Percentiles rank a stretch among this genome's conserved stretches.
Evolutionary conservation across 805 yeast species (phyloP).

Genomic region (Myxozyma lipomycoides): DNA sequence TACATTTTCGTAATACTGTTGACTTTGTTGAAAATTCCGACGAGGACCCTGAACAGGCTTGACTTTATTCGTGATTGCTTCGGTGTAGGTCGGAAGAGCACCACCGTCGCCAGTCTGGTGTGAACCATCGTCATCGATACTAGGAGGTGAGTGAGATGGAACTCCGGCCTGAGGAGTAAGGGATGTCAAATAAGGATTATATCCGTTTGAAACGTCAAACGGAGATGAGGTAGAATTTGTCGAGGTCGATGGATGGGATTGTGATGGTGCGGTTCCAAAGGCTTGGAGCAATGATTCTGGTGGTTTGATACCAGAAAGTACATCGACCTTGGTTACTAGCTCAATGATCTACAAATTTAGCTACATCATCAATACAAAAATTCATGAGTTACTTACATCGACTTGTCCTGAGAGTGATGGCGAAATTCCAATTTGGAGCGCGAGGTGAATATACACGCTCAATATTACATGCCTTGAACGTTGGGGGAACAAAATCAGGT

Average conservation of each 20-base stretch:
- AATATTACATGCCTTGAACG: constrained; percentile 56
- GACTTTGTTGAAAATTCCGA: constrained; percentile 11
- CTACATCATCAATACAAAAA: too few species aligned
- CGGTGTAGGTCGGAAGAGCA: constrained; percentile 23
- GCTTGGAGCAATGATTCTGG: constrained; percentile 19
- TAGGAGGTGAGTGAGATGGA: not conserved
- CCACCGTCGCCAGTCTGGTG: too few species aligned
- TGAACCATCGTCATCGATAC: not conserved
- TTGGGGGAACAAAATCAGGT: constrained; percentile 51
- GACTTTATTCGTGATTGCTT: constrained; percentile 12
- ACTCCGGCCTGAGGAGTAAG: too few species aligned
- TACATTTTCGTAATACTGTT: constrained; percentile 16
- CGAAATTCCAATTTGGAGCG: too few species aligned
- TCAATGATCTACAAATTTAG: constrained; percentile 15
- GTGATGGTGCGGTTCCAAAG: not conserved
- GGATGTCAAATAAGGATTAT: not conserved
- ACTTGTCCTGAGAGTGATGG: too few species aligned
- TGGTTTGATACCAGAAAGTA: constrained; percentile 24
- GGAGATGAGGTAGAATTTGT: constrained; percentile 1
- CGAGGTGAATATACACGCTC: constrained; percentile 43
- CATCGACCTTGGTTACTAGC: constrained; percentile 14
- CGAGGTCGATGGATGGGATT: not conserved
- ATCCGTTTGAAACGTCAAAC: not conserved
- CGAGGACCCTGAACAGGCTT: constrained; percentile 21
- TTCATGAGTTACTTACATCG: constrained; percentile 31